Conservation (phyloP, 345 rosid species). For the Firmiana major region DNA sequence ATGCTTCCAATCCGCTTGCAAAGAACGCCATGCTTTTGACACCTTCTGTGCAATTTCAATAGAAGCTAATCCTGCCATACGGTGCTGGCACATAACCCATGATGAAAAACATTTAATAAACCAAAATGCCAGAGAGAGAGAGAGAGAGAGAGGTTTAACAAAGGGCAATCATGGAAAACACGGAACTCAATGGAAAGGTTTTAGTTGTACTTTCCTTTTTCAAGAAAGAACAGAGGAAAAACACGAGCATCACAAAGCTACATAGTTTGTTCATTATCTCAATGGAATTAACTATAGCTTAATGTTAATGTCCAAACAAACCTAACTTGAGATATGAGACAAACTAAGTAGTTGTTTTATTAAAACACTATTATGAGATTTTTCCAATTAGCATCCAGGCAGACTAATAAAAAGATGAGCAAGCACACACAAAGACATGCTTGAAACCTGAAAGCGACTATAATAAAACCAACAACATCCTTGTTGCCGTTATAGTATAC, state of each 20-base stretch:
- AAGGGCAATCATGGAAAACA: background rate
- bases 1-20: conserved; percentile 70
- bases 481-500: background rate
- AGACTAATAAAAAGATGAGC: background rate
- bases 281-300: background rate
- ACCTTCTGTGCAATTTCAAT: conserved; percentile 87
- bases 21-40: conserved; percentile 85
- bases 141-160: background rate
- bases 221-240: background rate
- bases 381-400: background rate
- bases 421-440: background rate
- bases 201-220: background rate
- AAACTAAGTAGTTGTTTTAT: background rate
- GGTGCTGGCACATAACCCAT: conserved; percentile 62
- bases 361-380: background rate
- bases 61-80: conserved; percentile 97
- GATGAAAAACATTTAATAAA: conserved; percentile 12
- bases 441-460: background rate
- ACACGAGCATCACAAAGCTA: background rate
- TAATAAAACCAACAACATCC: background rate
- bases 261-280: background rate
- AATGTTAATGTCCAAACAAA: background rate
- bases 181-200: background rate
- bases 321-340: background rate
- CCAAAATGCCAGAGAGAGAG: conserved; percentile 9